Evolutionary conservation across 164 flowering plant genomes (phyloP).

Genomic region (Umbellularia californica): DNA sequence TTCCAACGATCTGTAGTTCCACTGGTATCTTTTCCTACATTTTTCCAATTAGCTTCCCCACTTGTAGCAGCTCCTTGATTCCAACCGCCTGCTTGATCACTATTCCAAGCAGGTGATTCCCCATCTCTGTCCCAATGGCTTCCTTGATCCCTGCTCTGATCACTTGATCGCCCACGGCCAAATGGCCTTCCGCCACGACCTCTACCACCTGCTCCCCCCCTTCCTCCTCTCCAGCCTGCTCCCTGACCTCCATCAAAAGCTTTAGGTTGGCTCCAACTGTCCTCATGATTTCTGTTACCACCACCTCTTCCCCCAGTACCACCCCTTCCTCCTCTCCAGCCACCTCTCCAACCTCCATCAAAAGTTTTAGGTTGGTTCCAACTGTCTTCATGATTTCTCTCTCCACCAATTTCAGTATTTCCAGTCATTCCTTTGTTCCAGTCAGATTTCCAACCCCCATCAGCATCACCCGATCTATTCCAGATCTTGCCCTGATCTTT

Average conservation of each 20-base stretch:
- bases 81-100: slow-evolving; percentile 16
- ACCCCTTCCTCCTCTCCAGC: slow-evolving; percentile 11
- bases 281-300: not conserved
- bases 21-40: slow-evolving; percentile 11
- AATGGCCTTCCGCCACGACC: slow-evolving; percentile 15
- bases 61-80: slow-evolving; percentile 7
- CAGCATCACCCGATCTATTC: slow-evolving; percentile 3
- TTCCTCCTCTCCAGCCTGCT: not conserved
- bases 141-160: slow-evolving; percentile 11
- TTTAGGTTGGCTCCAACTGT: not conserved
- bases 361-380: slow-evolving; percentile 27
- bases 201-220: not conserved
- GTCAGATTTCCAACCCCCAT: slow-evolving; percentile 8
- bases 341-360: slow-evolving; percentile 10
- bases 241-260: no score
- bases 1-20: slow-evolving; percentile 18
- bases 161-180: slow-evolving; percentile 12
- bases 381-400: slow-evolving; percentile 24
- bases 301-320: slow-evolving; percentile 7
- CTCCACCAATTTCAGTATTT: slow-evolving; percentile 21
- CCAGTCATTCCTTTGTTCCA: slow-evolving; percentile 20
- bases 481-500: slow-evolving; percentile 4
- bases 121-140: not conserved
- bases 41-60: slow-evolving; percentile 13
- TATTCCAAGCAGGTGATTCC: slow-evolving; percentile 10